Base-by-base conservation (phyloP, 768 basidiomycete species). In the Amyloporia xantha region DNA sequence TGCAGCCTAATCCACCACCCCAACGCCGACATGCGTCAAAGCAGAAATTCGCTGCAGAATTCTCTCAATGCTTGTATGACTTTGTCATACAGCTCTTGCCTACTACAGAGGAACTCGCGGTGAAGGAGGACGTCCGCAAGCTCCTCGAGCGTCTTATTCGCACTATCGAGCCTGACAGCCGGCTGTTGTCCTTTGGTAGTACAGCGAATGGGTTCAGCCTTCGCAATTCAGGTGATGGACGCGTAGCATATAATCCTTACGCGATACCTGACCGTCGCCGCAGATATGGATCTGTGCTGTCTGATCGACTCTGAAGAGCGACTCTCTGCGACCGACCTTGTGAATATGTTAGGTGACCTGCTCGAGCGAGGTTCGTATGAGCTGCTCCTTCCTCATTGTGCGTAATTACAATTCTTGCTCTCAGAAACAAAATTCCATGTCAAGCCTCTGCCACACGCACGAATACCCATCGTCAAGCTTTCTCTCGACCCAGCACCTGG, bases 211-310 rank as follows among this genome's bases (percentile, higher is more conserved):
- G 94, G 50, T 95, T 98, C 73, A 93, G 91, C 64, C 79, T 98
- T 59, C 79, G 92, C 57, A 96, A 97, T 71, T 95, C 92, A 53
- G 94, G 94, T 23, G 39, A 42, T 41, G 26, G 10, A 10, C 33
- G 30, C 19, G 37, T 13, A 7, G 7, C 24, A 26, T 25, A 12
- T 19, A 12, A 20, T 27, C 6, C 40, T 5, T 40, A 4, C 25
- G 2, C 44, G 17, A 12, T 11, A 10, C 13, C 46, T 47, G 36
- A 21, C 21, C 15, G 20, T 20, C 5, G 23, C 12, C 23, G 7
- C 37, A 97, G 95, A 99, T 68, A 98, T 99, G 95, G 95, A 99
- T 69, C 72, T 99, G 27, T 97, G 94, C 65, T 97, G 93, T 68
- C 77, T 99, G 63, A 91, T 96, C 65, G 91, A 95, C 66, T 86